phyloP scores from a whole-genome alignment of 2,329 filamentous ascomycete genomes.

The Pleoardoris graminearum region DNA sequence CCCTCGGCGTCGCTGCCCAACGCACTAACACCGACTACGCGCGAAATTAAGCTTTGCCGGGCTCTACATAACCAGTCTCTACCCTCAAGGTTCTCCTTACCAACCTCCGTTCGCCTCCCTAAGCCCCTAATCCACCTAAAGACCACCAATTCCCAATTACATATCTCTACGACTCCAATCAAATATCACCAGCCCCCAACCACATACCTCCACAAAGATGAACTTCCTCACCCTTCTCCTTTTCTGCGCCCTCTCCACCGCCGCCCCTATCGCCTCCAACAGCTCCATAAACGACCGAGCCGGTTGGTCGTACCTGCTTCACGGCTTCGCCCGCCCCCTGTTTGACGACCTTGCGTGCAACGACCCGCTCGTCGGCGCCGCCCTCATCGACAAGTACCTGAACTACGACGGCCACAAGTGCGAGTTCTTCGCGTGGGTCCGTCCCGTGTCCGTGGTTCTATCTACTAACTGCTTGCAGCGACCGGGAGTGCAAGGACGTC shows the following conservation, averaged over 20 bases:
- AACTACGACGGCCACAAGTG: neutral
- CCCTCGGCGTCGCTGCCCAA: too few relatives aligned
- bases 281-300: neutral
- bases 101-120: too few relatives aligned
- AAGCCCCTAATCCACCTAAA: too few relatives aligned
- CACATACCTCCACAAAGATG: neutral
- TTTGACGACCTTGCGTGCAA: neutral
- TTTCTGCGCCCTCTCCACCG: neutral
- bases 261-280: neutral
- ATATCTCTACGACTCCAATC: neutral
- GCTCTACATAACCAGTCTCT: too few relatives aligned
- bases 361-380: too few relatives aligned
- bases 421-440: neutral
- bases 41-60: too few relatives aligned
- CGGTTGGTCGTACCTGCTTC: neutral
- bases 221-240: neutral
- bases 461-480: neutral
- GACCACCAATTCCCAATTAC: neutral
- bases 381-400: neutral
- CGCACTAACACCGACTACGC: too few relatives aligned
- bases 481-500: neutral
- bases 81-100: too few relatives aligned
- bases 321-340: neutral
- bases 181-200: neutral
- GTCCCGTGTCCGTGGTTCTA: neutral